A percentile compares a stretch with the other conserved stretches of the same genome.
Evolutionary conservation across 2,329 filamentous ascomycete species (phyloP).

Genomic region (Fusarium sp.): DNA sequence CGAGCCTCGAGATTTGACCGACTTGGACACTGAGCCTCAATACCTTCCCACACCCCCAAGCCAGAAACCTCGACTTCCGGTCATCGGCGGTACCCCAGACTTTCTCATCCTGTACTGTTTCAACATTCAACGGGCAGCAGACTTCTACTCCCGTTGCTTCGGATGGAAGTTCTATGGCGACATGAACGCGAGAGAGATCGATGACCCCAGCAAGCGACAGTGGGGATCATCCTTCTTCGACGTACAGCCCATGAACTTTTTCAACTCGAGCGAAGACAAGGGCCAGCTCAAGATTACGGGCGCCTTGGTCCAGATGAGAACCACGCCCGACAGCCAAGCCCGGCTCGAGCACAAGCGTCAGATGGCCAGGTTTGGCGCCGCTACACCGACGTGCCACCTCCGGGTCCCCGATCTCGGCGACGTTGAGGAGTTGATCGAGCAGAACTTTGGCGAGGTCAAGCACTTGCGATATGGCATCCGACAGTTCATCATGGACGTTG

Average conservation of each 20-base stretch:
- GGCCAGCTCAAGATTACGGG: conserved; percentile 29
- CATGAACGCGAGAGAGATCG: conserved; percentile 29
- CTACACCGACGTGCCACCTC: conserved; percentile 37
- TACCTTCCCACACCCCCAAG: neutral
- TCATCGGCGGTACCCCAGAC: conserved; percentile 31
- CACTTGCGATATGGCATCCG: conserved; percentile 40
- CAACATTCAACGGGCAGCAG: conserved; percentile 35
- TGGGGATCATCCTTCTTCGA: conserved; percentile 42
- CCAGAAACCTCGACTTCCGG: conserved; percentile 12
- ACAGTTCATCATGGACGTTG: conserved; percentile 42
- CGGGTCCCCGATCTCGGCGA: conserved; percentile 41
- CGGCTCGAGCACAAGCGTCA: conserved; percentile 32
- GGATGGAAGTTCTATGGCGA: conserved; percentile 42
- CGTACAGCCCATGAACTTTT: conserved; percentile 41
- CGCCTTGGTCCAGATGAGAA: conserved; percentile 35
- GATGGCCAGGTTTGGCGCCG: conserved; percentile 26
- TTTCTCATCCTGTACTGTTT: conserved; percentile 42
- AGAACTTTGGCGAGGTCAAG: conserved; percentile 36
- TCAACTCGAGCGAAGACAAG: conserved; percentile 27
- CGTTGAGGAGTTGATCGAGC: conserved; percentile 39
- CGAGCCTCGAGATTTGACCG: neutral
- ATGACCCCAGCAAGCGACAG: conserved; percentile 27
- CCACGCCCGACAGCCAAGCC: conserved; percentile 9
- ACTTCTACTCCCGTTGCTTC: conserved; percentile 42
- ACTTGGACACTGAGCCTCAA: neutral